Evolutionary conservation across 2,329 filamentous ascomycete species (phyloP), one percentile per base, ranked within the genome.

Genomic region (Apiospora sp.): DNA sequence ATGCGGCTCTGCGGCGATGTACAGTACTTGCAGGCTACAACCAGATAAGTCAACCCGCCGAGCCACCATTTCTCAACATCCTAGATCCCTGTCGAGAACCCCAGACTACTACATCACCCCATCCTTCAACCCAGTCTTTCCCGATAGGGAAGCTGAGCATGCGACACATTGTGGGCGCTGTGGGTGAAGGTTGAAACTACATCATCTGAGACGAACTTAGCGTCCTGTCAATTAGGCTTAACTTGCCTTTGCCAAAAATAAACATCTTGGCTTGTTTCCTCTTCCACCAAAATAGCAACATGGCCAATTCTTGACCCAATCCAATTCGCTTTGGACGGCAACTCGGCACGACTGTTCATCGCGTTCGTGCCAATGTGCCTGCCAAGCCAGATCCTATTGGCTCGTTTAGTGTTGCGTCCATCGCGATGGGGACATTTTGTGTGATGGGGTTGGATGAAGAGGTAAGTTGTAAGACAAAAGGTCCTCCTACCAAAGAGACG

Each of bases 51-150:
- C 30, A 37, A 37, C 54, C 54, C 30, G 54, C 54, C 30, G 30
- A 10, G 16, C 54, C 54, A 37, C 54, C 51, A 13, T 37, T 37
- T 61, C 37, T n/a, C 58, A 37, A 41, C 16, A 64, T 41, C 58
- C 58, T 64, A 19, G 58, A 64, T 64, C 58, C 58, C 58, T 64
- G 58, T 64, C 58, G 4, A 34, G 13, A 41, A 41, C 58, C 58
- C 58, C 58, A 24, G 58, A 64, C 54, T 64, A n/a, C 54, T 6
- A 61, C 54, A 34, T 61, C 54, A 61, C 54, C 54, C 54, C 54
- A 61, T 61, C 51, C 51, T 4, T 2, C 24, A 37, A 12, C 54
- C 30, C 30, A 37, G 54, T 37, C 54, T 22, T 61, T 61, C 30
- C 54, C 54, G 30, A 61, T 61, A 22, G 30, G 54, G 54, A 61